Conservation (phyloP, 306 rosid species). For the Notholithocarpus densiflorus region DNA sequence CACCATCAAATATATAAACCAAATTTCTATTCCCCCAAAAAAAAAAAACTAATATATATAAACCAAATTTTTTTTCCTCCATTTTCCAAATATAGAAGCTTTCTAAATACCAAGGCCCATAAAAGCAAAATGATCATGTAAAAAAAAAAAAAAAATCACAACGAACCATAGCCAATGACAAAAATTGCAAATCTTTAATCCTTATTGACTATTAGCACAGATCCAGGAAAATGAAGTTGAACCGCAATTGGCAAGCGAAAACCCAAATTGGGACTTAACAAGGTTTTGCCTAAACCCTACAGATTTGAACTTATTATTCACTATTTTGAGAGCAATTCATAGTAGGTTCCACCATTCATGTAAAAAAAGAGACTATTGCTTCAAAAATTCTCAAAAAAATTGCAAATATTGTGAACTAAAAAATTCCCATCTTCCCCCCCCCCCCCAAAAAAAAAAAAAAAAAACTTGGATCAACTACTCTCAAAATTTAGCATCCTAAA, state of each 20-base stretch:
- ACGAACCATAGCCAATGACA: not conserved
- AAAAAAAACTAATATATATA: no score
- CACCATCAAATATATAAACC: not conserved
- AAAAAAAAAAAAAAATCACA: not conserved
- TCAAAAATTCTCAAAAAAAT: no score
- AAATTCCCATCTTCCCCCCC: no score
- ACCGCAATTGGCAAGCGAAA: not conserved
- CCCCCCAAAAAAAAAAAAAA: no score
- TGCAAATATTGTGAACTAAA: no score
- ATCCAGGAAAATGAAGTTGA: not conserved
- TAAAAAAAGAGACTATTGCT: no score
- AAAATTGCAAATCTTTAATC: not conserved
- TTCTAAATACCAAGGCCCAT: not conserved
- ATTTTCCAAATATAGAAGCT: not conserved
- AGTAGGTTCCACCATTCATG: no score
- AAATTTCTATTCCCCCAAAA: no score
- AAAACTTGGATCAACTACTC: no score
- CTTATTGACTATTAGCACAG: not conserved
- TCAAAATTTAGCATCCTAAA: no score
- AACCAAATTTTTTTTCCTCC: not conserved
- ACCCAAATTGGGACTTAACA: not conserved
- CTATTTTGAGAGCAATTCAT: no score
- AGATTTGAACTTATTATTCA: not conserved
- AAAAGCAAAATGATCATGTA: not conserved
- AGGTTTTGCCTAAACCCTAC: not conserved